Percentiles rank a stretch among this genome's conserved stretches.
phyloP scores from a whole-genome alignment of 176 grass and related monocot genomes.

The Raddia guianensis region DNA sequence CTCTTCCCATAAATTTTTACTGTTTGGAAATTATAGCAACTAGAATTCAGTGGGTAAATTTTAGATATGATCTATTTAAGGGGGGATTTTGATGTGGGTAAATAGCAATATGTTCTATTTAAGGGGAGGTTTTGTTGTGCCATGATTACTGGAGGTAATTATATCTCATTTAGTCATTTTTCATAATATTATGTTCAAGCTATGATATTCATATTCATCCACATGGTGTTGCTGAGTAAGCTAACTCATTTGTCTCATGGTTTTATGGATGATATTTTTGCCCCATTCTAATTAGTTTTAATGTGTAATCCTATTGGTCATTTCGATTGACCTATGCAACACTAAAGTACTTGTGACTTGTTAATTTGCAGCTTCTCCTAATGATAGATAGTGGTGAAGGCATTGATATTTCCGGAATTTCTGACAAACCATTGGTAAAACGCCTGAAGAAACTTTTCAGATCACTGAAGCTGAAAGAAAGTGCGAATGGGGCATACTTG shows the following conservation, averaged over 20 bases:
- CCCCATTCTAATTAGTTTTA: background rate
- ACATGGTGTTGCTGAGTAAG: background rate
- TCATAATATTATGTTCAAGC: background rate
- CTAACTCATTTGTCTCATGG: background rate
- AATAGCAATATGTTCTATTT: background rate
- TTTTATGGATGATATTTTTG: background rate
- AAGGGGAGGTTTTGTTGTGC: background rate
- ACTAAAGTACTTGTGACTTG: conserved; percentile 19
- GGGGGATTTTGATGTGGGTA: background rate
- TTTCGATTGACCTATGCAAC: background rate
- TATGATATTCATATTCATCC: conserved; percentile 1
- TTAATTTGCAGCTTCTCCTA: conserved; percentile 77
- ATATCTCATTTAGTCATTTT: background rate
- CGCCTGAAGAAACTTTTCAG: conserved; percentile 78
- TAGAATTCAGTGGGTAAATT: background rate
- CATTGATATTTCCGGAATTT: conserved; percentile 81
- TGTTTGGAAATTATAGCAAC: background rate
- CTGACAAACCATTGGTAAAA: conserved; percentile 76
- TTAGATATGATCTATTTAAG: background rate
- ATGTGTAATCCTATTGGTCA: background rate
- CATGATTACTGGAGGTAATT: background rate
- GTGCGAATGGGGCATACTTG: conserved; percentile 69
- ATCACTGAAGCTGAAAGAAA: conserved; percentile 73
- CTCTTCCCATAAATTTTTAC: background rate
- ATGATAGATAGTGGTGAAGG: conserved; percentile 94